Conservation (phyloP, 352 stramenopile genomes). For the Phytophthora palmivora region DNA sequence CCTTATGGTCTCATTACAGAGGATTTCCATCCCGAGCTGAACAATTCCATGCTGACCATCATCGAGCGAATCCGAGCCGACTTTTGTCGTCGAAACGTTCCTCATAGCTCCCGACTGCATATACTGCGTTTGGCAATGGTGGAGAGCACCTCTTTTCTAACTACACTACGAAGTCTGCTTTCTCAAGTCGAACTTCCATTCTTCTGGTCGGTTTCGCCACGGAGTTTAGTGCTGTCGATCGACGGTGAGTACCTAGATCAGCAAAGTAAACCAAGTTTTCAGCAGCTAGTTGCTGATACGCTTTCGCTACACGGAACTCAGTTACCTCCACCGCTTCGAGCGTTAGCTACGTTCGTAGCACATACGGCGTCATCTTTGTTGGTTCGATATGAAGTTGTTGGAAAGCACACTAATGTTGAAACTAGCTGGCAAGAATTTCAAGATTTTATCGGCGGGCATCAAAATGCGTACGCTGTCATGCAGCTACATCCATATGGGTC, state of each 20-base stretch:
- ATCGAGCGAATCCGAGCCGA: constrained; percentile 46
- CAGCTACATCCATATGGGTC: constrained; percentile 75
- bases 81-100: constrained; percentile 10
- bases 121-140: constrained; percentile 57
- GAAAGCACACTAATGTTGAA: constrained; percentile 48
- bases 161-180: constrained; percentile 53
- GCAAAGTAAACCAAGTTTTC: constrained; percentile 51
- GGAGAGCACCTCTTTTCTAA: constrained; percentile 59
- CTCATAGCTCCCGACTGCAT: constrained; percentile 12
- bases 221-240: constrained; percentile 65
- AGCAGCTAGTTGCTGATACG: constrained; percentile 60
- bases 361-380: constrained; percentile 60
- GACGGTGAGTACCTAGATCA: constrained; percentile 62
- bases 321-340: constrained; percentile 31
- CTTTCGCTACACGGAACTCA: constrained; percentile 34
- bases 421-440: constrained; percentile 72
- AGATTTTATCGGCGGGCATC: constrained; percentile 56
- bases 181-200: constrained; percentile 55
- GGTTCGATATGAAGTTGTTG: constrained; percentile 74
- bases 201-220: constrained; percentile 68
- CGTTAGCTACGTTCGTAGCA: constrained; percentile 57
- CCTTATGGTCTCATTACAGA: constrained; percentile 50
- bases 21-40: constrained; percentile 42
- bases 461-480: constrained; percentile 71
- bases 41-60: constrained; percentile 41